phyloP scores from a whole-genome alignment of 306 rosid genomes.

The Styphnolobium japonicum region DNA sequence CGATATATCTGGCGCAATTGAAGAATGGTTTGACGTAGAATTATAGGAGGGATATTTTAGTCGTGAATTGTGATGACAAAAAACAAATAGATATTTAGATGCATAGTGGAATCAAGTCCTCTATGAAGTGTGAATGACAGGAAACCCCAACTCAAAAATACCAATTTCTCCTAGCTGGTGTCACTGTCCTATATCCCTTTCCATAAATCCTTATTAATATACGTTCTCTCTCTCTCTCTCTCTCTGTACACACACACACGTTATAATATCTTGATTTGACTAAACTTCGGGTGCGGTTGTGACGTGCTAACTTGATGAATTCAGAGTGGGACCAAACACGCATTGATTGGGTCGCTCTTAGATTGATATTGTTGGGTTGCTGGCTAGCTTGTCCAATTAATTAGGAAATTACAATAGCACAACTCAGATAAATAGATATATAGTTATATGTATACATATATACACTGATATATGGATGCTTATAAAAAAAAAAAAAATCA shows the following conservation, averaged over 20 bases:
- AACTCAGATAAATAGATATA: not conserved
- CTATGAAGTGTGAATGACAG: not conserved
- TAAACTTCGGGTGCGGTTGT: not conserved
- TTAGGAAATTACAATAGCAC: not conserved
- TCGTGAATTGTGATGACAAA: no score
- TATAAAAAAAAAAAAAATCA: no score
- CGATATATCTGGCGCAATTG: not conserved
- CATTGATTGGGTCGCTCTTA: not conserved
- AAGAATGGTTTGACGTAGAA: not conserved
- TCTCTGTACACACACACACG: no score
- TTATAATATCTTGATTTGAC: not conserved
- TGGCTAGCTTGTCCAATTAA: not conserved
- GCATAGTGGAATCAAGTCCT: not conserved
- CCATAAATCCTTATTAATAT: not conserved
- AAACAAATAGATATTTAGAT: not conserved
- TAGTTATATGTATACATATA: not conserved
- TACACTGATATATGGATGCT: no score
- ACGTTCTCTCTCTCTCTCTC: no score
- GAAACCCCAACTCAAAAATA: not conserved
- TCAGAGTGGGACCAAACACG: slow-evolving; percentile 13
- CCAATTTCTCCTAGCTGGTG: not conserved
- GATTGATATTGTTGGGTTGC: not conserved
- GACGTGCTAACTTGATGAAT: not conserved
- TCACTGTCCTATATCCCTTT: not conserved
- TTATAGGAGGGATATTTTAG: not conserved